phyloP scores from a whole-genome alignment of 352 stramenopile species.

The Globisporangium spinosum region DNA sequence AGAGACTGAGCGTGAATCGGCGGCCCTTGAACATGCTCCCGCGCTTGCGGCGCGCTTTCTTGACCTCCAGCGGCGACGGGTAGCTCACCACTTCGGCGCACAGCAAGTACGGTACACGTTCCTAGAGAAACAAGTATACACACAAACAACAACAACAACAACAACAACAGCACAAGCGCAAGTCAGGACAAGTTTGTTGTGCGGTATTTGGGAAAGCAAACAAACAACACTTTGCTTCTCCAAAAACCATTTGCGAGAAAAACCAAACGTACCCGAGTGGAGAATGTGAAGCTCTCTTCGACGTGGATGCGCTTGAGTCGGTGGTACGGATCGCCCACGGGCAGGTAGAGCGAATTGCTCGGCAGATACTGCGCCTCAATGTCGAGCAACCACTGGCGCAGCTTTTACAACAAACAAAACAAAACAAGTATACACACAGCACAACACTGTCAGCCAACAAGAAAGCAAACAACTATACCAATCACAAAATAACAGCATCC shows the following conservation, averaged over 20 bases:
- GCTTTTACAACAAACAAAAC: constrained; percentile 27
- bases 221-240: not conserved
- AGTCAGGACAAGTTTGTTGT: not conserved
- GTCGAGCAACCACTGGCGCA: constrained; percentile 64
- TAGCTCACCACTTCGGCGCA: constrained; percentile 81
- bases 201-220: too few species aligned
- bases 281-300: constrained; percentile 81
- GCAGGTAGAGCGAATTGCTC: constrained; percentile 76
- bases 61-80: constrained; percentile 29
- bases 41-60: constrained; percentile 37
- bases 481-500: not conserved
- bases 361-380: constrained; percentile 66
- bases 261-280: constrained; percentile 38
- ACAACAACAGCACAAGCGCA: not conserved
- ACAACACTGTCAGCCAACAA: not conserved
- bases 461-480: not conserved
- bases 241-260: not conserved
- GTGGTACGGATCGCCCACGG: constrained; percentile 73
- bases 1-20: constrained; percentile 62
- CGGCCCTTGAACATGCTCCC: constrained; percentile 51
- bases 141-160: not conserved
- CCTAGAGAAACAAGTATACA: constrained; percentile 21
- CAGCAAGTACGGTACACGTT: constrained; percentile 77
- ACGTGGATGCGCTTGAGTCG: constrained; percentile 76
- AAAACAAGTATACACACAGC: not conserved